Base-by-base conservation (phyloP, 1,139 yeast genomes). In the Wickerhamomyces sp. region DNA sequence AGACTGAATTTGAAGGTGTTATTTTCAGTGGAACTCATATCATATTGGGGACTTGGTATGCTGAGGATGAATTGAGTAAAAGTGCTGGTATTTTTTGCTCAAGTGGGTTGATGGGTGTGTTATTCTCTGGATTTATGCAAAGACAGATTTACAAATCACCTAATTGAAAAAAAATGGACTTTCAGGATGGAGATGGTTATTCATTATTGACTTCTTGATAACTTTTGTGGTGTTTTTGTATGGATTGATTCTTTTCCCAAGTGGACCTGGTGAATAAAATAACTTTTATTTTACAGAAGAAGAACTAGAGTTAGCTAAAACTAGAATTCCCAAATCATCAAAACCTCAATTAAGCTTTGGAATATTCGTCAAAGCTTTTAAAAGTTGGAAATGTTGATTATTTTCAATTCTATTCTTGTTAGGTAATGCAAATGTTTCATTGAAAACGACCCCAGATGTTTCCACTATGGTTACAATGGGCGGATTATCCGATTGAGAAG, bases 121-220 rank as follows among this genome's bases (percentile, higher is more conserved):
- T 77, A 50, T 75, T 74, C 50, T 72, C 80, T 43, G 82, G 83
- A 29, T 72, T 79, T 50, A 69, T 82, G 60, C 85, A 87, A 30
- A 55, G 82, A 15, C 78, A 82, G n/a, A 78, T 81, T 40, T 73
- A 71, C 54, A 67, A 73, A 44, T 59, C 66, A 36, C 60, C 80
- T 61, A 69, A 73, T 48, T 79, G 78, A 10, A 57, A 54, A 57
- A 54, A 6, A 60, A 58, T 31, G 84, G 85, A 0, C 64, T 78
- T 38, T 73, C 66, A 14, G 78, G 84, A 4, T 82, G 88, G 88
- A 74, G 81, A 62, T 81, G 88, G 87, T 68, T 81, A 45, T 82
- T 81, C 56, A 76, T 81, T 44, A 72, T 81, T 49, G 87, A 80
- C 59, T 81, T 80, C 43, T 62, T 78, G 33, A 71, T 79, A 31